A percentile compares a stretch with the other conserved stretches of the same genome.
These are phyloP conservation scores for Fragaria vesca DNA, from an alignment of 306 rosid genomes.

Conservation along the genomic window DNA sequence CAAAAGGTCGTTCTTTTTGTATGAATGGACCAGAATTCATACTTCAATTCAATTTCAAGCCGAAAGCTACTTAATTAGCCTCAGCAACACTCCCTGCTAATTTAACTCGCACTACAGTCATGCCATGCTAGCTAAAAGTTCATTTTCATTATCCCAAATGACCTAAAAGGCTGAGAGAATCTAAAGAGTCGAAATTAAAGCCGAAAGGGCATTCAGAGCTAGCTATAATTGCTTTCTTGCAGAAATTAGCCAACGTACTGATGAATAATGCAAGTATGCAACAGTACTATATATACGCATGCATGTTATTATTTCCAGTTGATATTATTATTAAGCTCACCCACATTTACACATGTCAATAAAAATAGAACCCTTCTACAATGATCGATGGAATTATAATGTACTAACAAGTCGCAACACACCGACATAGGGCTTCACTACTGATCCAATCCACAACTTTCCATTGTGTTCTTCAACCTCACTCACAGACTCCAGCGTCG, in stretches of 20 bases:
- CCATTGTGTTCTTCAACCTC: conserved; percentile 52
- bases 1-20: not conserved
- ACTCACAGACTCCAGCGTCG: conserved; percentile 41
- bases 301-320: too few relatives aligned
- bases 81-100: not conserved
- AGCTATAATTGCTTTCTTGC: too few relatives aligned
- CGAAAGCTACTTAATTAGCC: not conserved
- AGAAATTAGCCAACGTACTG: too few relatives aligned
- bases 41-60: not conserved
- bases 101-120: not conserved
- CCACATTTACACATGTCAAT: too few relatives aligned
- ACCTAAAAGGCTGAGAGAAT: not conserved
- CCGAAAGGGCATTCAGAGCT: too few relatives aligned
- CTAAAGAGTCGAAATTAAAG: too few relatives aligned
- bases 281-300: not conserved
- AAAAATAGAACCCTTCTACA: too few relatives aligned
- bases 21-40: not conserved
- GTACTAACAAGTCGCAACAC: not conserved
- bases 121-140: not conserved
- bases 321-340: too few relatives aligned
- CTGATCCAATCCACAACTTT: conserved; percentile 58
- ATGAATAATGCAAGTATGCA: not conserved
- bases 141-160: not conserved
- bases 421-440: conserved; percentile 39
- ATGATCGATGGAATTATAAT: too few relatives aligned